Conservation (phyloP, 331 rosid genomes). For the Dryas integrifolia region DNA sequence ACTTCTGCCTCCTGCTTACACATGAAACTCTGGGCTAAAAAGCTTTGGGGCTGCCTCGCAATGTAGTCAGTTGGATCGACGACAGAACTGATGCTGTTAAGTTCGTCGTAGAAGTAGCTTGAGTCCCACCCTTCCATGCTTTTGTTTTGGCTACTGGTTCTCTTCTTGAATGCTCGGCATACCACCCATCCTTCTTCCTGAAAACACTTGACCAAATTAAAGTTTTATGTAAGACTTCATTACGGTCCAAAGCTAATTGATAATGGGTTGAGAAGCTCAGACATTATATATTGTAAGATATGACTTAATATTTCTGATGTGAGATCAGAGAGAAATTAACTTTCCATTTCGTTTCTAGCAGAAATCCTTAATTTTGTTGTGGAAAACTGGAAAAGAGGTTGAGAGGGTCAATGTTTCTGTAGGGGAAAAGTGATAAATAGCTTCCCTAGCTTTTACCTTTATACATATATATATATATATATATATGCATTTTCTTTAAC, state of each 20-base stretch:
- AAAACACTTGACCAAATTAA: constrained; percentile 20
- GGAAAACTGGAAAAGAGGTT: constrained; percentile 6
- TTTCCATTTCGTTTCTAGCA: neutral
- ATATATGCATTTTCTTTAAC: neutral
- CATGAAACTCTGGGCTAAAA: constrained; percentile 44
- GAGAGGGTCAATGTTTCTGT: constrained; percentile 22
- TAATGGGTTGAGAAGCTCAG: too few relatives aligned
- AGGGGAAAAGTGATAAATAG: constrained; percentile 4
- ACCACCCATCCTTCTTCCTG: constrained; percentile 99
- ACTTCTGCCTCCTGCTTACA: constrained; percentile 80
- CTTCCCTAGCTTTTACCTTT: constrained; percentile 6
- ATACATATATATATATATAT: neutral
- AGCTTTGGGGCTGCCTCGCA: constrained; percentile 51
- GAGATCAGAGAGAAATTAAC: neutral
- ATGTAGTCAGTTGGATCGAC: constrained; percentile 52
- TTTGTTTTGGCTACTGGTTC: constrained; percentile 53
- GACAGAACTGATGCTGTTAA: constrained; percentile 37
- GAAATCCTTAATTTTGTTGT: constrained; percentile 3
- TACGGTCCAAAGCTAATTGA: too few relatives aligned
- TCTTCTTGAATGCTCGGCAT: constrained; percentile 94
- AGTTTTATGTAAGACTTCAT: neutral
- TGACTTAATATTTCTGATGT: too few relatives aligned
- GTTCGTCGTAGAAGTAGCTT: constrained; percentile 62
- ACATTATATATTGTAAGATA: too few relatives aligned
- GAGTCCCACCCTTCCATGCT: constrained; percentile 67